Evolutionary conservation across 108 stramenopile genomes (phyloP), one percentile per base, ranked within the genome.

Genomic region (Epithemia pelagica): DNA sequence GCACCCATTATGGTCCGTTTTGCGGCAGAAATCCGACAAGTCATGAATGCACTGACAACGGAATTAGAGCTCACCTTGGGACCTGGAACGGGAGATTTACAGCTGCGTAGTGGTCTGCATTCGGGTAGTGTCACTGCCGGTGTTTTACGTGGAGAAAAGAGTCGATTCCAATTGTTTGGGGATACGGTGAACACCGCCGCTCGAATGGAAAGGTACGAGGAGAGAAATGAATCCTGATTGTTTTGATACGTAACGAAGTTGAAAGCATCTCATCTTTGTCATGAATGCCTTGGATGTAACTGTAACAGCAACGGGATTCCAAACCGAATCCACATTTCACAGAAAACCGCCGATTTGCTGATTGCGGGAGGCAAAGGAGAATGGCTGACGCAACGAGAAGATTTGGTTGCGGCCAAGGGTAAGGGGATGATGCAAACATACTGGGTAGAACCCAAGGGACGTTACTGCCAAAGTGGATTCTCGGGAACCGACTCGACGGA

Each of bases 121-220:
- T 63, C 61, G 20, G 73, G 73, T 30, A 20, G 66, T 27, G 68
- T 64, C 3, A 58, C 57, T 24, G 73, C 73, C 8, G 73, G 73
- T 37, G 67, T 74, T 10, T 28, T 74, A 0, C 61, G 72, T 19
- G 62, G 62, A 25, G 60, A 53, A 8, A 74, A 63, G 30, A 25
- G 55, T 29, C 73, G 73, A 21, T 74, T 65, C 28, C 55, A 64
- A 23, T 59, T 74, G 20, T 74, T 74, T 68, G 73, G 73, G 2
- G 73, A 74, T 53, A 74, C 73, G 8, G 61, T 74, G 8, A 74
- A 74, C 62, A 62, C 64, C 7, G 67, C 67, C 0, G 25, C 65
- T 29, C 62, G 73, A 32, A 74, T 74, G 46, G 73, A 74, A 46
- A 69, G 66, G 25, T 57, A 23, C 5, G 56, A 26, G n/a, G n/a